A percentile compares a stretch with the other conserved stretches of the same genome.
Evolutionary conservation across 1,284 basidiomycete genomes (phyloP).

Genomic region (Leccinum angustisporum): DNA sequence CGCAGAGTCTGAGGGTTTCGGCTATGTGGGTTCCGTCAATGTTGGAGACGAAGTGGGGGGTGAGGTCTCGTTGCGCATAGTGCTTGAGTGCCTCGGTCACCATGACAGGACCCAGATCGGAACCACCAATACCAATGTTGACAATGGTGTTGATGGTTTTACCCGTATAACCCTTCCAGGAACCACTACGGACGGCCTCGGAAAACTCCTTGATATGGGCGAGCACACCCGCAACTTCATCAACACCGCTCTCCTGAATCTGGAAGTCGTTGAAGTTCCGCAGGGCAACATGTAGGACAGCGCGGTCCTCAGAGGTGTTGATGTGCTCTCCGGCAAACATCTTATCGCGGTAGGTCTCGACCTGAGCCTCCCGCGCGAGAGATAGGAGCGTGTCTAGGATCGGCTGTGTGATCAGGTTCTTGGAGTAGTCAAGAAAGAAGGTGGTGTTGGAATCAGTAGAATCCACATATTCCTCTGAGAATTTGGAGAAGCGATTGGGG

Average conservation of each 20-base stretch:
- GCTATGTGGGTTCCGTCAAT: slow-evolving; percentile 98
- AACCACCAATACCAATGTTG: slow-evolving; percentile 99
- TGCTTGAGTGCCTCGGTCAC: slow-evolving; percentile 95
- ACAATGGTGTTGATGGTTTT: slow-evolving; percentile 94
- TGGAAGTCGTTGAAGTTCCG: slow-evolving; percentile 80
- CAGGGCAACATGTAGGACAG: slow-evolving; percentile 93
- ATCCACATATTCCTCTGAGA: slow-evolving; percentile 78
- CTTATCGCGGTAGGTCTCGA: slow-evolving; percentile 85
- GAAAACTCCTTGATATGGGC: slow-evolving; percentile 92
- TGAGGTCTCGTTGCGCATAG: slow-evolving; percentile 89
- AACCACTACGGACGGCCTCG: slow-evolving; percentile 81
- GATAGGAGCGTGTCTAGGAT: slow-evolving; percentile 77
- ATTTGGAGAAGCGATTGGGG: slow-evolving; percentile 82
- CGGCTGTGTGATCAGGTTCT: slow-evolving; percentile 91
- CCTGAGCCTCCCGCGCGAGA: slow-evolving; percentile 83
- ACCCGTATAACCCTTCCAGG: slow-evolving; percentile 97
- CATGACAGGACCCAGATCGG: slow-evolving; percentile 98
- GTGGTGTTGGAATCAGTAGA: slow-evolving; percentile 67
- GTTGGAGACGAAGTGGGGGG: slow-evolving; percentile 92
- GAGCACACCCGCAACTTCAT: slow-evolving; percentile 83
- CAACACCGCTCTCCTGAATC: slow-evolving; percentile 80
- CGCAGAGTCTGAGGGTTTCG: slow-evolving; percentile 79
- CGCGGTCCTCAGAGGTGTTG: slow-evolving; percentile 96
- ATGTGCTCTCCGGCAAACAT: slow-evolving; percentile 98
- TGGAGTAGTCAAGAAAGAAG: slow-evolving; percentile 94